Base-by-base conservation (phyloP, 148 eudicot species). In the Chenopodium suecicum region DNA sequence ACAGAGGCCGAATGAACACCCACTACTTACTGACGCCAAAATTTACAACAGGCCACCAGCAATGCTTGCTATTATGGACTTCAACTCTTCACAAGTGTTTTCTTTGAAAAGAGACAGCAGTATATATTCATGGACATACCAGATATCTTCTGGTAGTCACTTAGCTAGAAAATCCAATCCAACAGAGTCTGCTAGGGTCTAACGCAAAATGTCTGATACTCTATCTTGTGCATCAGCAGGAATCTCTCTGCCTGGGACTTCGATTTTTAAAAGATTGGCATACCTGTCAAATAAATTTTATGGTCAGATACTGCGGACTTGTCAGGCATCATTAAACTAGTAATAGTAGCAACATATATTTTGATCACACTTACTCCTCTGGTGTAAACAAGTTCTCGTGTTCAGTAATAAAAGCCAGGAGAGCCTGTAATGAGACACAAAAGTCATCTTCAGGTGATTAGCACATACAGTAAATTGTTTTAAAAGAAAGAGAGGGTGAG, bases 241-340 rank as follows among this genome's bases (percentile, higher is more conserved):
- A 72, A 97, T 93, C 19, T 97, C 99, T 82, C 99, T 89, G 41
- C 99, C 99, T 11, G 97, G 98, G 84, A 97, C 98, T 74, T 89
- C 85, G 54, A 90, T 88, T 84, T 91, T 91, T 70, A 94, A 79
- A 81, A 97, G 97, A 91, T 79, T 91, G 68, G 79, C 56, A 48
- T 97, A 95, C 90, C 99, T 95, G 88, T 37, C 70, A 77, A 81
- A 29, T 32, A 64, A 50, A 41, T 79, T 75, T 20, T 19, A 46
- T 22, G 47, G 80, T 85, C 78, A 78, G 80, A 73, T 56, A 81
- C 27, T 2, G 44, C 54, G 2, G 14, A 32, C 48, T 41, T 41
- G 1, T 41, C 73, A 17, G 58, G 66, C 54, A 68, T 75, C 23
- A 69, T 76, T 75, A 31, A 75, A 47, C 41, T 44, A 54, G 56